Conservation (phyloP, 169 alveolate species). For the Perkinsus olseni region DNA sequence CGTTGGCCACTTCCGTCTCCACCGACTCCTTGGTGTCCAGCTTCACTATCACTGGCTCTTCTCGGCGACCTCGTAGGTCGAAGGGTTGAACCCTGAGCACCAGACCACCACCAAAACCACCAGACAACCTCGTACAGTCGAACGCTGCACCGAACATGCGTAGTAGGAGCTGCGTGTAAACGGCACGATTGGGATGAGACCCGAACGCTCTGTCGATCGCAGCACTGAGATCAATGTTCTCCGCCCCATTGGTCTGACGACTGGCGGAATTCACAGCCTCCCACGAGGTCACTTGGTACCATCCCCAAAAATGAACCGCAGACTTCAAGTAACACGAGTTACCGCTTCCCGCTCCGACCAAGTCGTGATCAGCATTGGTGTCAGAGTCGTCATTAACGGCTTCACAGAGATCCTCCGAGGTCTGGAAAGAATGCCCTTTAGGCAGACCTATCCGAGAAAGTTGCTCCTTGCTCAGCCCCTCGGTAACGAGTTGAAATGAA, state of each 20-base stretch:
- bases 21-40: not conserved
- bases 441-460: not conserved
- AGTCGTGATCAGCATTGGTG: not conserved
- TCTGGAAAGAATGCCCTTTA: not conserved
- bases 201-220: not conserved
- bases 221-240: not conserved
- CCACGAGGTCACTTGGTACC: not conserved
- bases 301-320: not conserved
- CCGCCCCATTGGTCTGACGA: not conserved
- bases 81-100: constrained; percentile 13
- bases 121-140: constrained; percentile 5
- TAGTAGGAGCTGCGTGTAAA: not conserved
- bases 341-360: not conserved
- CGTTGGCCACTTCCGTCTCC: not conserved
- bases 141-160: constrained; percentile 7
- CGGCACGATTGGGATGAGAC: not conserved
- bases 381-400: not conserved
- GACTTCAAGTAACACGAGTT: not conserved
- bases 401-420: not conserved
- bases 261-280: not conserved
- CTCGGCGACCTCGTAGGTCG: not conserved
- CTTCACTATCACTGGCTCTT: constrained; percentile 14
- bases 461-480: not conserved
- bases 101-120: constrained; percentile 6
- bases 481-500: not conserved